phyloP scores from a whole-genome alignment of 2,329 filamentous ascomycete species.

The Tolypocladium inflatum region DNA sequence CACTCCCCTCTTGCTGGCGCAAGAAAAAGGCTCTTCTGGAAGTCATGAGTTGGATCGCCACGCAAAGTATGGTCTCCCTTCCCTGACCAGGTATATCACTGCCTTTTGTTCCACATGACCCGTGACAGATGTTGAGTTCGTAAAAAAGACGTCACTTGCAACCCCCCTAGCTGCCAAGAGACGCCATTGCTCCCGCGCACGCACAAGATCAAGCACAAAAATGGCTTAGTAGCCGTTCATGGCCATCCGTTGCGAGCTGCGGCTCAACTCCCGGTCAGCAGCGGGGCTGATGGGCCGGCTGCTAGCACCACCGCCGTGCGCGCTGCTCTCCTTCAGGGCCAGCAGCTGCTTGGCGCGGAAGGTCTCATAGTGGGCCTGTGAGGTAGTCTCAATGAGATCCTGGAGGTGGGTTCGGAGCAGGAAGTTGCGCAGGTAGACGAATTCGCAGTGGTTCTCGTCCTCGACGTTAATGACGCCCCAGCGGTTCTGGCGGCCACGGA shows the following conservation, averaged over 20 bases:
- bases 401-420: constrained; percentile 96
- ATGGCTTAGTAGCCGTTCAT: constrained; percentile 89
- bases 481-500: constrained; percentile 94
- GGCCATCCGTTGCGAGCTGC: constrained; percentile 92
- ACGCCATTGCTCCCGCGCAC: constrained; percentile 23
- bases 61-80: constrained; percentile 8
- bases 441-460: constrained; percentile 99
- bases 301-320: constrained; percentile 68
- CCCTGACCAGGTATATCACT: constrained; percentile 12
- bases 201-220: constrained; percentile 18
- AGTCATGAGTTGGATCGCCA: constrained; percentile 7
- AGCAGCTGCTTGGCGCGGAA: constrained; percentile 99
- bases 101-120: constrained; percentile 18
- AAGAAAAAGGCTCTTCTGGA: constrained; percentile 9
- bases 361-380: constrained; percentile 99
- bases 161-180: constrained; percentile 16
- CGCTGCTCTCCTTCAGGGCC: constrained; percentile 95
- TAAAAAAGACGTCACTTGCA: constrained; percentile 13
- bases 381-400: constrained; percentile 97
- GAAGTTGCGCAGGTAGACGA: constrained; percentile 97
- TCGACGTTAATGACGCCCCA: constrained; percentile 99
- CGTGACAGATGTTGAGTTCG: constrained; percentile 20
- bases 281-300: constrained; percentile 84
- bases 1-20: constrained; percentile 10
- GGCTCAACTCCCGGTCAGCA: constrained; percentile 91